A percentile compares a stretch with the other conserved stretches of the same genome.
Conservation (phyloP, 768 basidiomycete genomes). For the Postia placenta region DNA sequence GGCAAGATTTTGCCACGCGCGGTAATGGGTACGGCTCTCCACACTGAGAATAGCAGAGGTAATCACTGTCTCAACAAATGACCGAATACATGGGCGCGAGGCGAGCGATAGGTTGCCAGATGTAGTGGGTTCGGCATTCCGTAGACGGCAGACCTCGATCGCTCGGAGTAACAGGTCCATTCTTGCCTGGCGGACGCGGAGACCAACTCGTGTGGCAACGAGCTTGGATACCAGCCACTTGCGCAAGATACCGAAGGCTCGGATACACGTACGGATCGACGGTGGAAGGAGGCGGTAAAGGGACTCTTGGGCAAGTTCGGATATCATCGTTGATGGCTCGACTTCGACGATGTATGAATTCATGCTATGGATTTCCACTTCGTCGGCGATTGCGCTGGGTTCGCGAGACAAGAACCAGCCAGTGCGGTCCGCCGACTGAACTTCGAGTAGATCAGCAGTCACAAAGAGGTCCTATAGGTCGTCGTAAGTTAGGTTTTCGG, state of each 20-base stretch:
- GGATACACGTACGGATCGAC: constrained; percentile 66
- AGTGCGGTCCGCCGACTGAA: constrained; percentile 71
- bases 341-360: constrained; percentile 69
- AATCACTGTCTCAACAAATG: constrained; percentile 74
- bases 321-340: constrained; percentile 65
- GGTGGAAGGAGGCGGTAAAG: constrained; percentile 74
- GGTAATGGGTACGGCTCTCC: constrained; percentile 70
- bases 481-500: constrained; percentile 1
- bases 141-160: constrained; percentile 66
- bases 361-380: constrained; percentile 74
- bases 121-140: constrained; percentile 38
- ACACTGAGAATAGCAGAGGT: constrained; percentile 72
- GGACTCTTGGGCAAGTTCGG: constrained; percentile 62
- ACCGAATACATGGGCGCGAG: constrained; percentile 64
- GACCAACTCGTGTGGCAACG: constrained; percentile 56
- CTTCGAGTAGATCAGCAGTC: constrained; percentile 73
- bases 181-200: constrained; percentile 57
- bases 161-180: constrained; percentile 69
- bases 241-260: constrained; percentile 69
- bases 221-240: constrained; percentile 76
- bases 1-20: constrained; percentile 77
- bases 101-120: constrained; percentile 30
- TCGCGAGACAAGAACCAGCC: constrained; percentile 74
- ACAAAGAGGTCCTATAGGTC: constrained; percentile 63
- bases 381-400: constrained; percentile 45